Evolutionary conservation across 257 asterid genomes (phyloP), one percentile per base, ranked within the genome.

Genomic region (Fraxinus anomala): DNA sequence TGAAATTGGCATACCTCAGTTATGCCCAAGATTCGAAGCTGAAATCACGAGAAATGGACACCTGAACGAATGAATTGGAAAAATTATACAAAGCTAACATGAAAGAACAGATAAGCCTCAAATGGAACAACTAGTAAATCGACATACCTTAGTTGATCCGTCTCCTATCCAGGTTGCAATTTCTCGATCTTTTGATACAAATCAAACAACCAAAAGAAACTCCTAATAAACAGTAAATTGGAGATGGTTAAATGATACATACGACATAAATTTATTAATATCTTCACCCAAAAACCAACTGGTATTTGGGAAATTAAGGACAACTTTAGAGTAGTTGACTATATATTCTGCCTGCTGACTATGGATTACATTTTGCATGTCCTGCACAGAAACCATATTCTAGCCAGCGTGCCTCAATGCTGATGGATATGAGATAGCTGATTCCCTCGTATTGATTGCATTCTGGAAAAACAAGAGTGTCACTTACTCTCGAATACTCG

Each of bases 271-370:
- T 23, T 51, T 61, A 39, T 34, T 56, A 79, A 63, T 24, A 63
- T 23, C 19, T 63, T 63, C 16, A 26, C 21, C 28, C 1, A 59
- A 63, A 24, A 63, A 24, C 19, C 19, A 26, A 63, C 19, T 12
- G 6, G 56, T n/a, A 28, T 12, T 54, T 47, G 37, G 23, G 59
- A 70, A 67, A 36, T 61, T 65, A 70, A 24, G 69, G 68, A 83
- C 75, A 74, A 92, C 94, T 96, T 89, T 85, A 31, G 92, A 86
- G 23, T 80, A 54, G 51, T 30, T 65, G 61, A 73, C 47, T 69
- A 82, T 63, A 26, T 80, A 36, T 47, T n/a, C 82, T 42, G 80
- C 80, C 33, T 67, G 73, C 77, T 82, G 77, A 68, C 19, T 67
- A 73, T 75, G 70, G 24, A 36, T 23, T 79, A 85, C 87, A 73